Base-by-base conservation (phyloP, 2,329 filamentous ascomycete species). In the Ampelomyces quisqualis region DNA sequence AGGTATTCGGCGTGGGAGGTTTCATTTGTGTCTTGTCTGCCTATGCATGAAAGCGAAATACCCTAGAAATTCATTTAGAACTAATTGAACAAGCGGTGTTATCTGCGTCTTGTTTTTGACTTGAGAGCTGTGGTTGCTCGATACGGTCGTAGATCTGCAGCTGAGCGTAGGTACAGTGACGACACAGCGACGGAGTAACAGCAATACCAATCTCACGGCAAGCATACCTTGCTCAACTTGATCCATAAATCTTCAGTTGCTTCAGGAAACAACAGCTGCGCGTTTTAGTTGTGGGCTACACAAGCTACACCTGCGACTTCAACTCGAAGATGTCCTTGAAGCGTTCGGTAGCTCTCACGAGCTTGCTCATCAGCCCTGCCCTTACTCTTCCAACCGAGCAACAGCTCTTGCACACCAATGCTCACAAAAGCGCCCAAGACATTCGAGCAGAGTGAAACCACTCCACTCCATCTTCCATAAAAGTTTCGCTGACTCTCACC, bases 301-400 rank as follows among this genome's bases (percentile, higher is more conserved):
- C n/a, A n/a, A n/a, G n/a, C n/a, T n/a, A n/a, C n/a, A n/a, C n/a
- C n/a, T n/a, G n/a, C n/a, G n/a, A n/a, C 11, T 20, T 35, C 10
- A 17, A 27, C n/a, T 7, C 28, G 21, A 51, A 26, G 7, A 64
- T 65, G 61, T 38, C 40, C 18, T 19, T 47, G 10, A 38, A 41
- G 33, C 14, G 32, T 22, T 34, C 44, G 13, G 17, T 43, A 7
- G 34, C 43, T 14, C 21, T 57, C 8, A 38, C 29, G 40, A 53
- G 42, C 47, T 28, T 54, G 24, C 40, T 62, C 27, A 41, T 38
- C 24, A 23, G 38, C 18, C 40, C 40, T 14, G 38, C 52, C 22
- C 29, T 30, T 34, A 55, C 58, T 31, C 38, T 58, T 18, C 62
- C 64, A 22, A 52, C 55, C 20, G 53, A 66, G 24, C 65, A 67